Conservation (phyloP, 108 stramenopile species). For the Hondaea fermentalgiana region DNA sequence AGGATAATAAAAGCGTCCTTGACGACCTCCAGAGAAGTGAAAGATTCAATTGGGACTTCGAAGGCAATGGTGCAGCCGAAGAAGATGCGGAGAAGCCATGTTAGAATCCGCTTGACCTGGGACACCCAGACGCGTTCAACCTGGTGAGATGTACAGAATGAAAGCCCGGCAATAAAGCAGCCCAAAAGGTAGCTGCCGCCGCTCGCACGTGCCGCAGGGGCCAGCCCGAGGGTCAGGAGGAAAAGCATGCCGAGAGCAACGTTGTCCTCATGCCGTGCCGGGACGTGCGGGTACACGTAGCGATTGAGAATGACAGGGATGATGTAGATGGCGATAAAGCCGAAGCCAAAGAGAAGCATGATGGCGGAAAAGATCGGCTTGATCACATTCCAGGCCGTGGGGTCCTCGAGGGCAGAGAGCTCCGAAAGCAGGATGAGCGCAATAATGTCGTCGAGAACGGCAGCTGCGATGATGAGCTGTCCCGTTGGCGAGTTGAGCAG, state of each 20-base stretch:
- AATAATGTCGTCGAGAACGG: neutral
- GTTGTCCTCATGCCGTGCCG: neutral
- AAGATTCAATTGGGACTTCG: neutral
- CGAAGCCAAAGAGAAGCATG: neutral
- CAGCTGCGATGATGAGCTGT: neutral
- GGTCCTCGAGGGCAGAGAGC: neutral
- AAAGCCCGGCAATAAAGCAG: neutral
- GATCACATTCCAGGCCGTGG: neutral
- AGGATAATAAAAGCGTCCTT: neutral
- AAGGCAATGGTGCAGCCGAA: neutral
- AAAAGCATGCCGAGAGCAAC: neutral
- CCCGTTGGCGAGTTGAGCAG: slow-evolving; percentile 1
- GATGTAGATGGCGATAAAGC: neutral
- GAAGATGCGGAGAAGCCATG: neutral
- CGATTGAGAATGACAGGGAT: neutral
- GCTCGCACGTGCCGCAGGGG: neutral
- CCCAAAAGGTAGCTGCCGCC: neutral
- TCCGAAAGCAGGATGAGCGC: neutral
- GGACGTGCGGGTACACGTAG: neutral
- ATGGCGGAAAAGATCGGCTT: neutral
- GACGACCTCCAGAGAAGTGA: neutral
- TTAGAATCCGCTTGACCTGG: neutral
- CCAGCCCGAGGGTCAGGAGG: neutral
- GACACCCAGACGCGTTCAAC: neutral
- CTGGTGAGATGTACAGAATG: neutral